Percentiles rank a stretch among this genome's conserved stretches.
phyloP scores from a whole-genome alignment of 306 rosid species.

The Pterocarpus santalinus region DNA sequence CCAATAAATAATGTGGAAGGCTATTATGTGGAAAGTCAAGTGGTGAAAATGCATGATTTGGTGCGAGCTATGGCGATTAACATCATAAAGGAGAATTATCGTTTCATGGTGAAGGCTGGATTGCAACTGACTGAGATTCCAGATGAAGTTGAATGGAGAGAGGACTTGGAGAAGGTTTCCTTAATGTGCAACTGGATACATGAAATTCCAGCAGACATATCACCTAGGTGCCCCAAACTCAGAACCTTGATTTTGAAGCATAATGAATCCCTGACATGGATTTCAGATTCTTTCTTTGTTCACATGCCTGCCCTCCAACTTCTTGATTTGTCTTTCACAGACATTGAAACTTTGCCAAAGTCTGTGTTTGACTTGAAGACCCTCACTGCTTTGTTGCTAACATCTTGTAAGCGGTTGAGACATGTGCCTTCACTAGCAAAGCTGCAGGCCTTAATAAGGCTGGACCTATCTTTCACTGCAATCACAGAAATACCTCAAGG shows the following conservation, averaged over 20 bases:
- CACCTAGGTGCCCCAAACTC: conserved; percentile 43
- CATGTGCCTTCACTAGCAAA: neutral
- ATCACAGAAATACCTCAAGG: conserved; percentile 34
- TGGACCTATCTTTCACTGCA: conserved; percentile 20
- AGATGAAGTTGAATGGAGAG: conserved; percentile 35
- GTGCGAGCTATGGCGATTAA: no score
- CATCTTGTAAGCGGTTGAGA: neutral
- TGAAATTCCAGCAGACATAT: conserved; percentile 27
- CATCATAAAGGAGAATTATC: no score
- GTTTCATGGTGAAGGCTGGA: conserved; percentile 34
- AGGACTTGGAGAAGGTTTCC: conserved; percentile 45
- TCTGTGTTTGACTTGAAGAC: conserved; percentile 31
- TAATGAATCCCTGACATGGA: conserved; percentile 1
- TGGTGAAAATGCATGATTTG: conserved; percentile 26
- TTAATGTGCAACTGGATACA: conserved; percentile 32
- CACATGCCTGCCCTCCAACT: conserved; percentile 38
- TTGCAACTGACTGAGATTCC: conserved; percentile 34
- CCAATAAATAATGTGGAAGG: conserved; percentile 30
- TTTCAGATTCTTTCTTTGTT: conserved; percentile 34
- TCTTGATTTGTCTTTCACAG: conserved; percentile 40
- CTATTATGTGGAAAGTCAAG: neutral
- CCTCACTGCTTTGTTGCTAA: neutral
- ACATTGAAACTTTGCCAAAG: conserved; percentile 33
- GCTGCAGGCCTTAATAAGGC: neutral
- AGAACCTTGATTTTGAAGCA: conserved; percentile 31